Evolutionary conservation across 495 filamentous ascomycete genomes (phyloP).

Genomic region (Penicillium canariense): DNA sequence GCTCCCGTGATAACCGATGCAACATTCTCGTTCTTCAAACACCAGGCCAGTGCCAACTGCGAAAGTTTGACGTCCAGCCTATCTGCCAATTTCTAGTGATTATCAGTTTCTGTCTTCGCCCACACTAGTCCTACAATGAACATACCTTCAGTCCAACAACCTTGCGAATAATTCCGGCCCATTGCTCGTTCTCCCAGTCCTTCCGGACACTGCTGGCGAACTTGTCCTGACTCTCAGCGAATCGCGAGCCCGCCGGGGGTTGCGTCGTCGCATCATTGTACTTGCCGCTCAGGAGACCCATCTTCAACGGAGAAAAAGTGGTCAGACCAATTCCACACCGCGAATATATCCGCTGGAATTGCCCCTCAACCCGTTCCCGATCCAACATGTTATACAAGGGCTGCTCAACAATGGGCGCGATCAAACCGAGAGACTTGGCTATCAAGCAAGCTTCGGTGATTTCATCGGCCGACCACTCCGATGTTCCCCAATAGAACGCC

Average conservation of each 20-base stretch:
- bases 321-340: neutral
- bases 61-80: neutral
- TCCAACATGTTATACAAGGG: neutral
- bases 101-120: too few relatives aligned
- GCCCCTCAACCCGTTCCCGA: neutral
- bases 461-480: neutral
- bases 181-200: neutral
- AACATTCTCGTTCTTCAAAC: slow-evolving; percentile 1
- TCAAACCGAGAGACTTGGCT: neutral
- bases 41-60: neutral
- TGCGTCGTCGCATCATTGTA: neutral
- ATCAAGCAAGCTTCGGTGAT: slow-evolving; percentile 1
- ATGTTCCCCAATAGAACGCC: slow-evolving; percentile 2
- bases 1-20: neutral
- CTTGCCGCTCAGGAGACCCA: slow-evolving; percentile 1
- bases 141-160: neutral
- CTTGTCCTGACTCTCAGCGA: slow-evolving; percentile 1
- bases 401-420: neutral
- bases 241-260: neutral
- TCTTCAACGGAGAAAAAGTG: neutral
- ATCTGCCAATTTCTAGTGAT: too few relatives aligned
- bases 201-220: neutral
- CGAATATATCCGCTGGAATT: neutral
- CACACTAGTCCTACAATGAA: too few relatives aligned
- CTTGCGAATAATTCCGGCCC: neutral